These are phyloP conservation scores for Penicillium digitatum DNA, from an alignment of 2,329 filamentous ascomycete species.

Conservation along the genomic window DNA sequence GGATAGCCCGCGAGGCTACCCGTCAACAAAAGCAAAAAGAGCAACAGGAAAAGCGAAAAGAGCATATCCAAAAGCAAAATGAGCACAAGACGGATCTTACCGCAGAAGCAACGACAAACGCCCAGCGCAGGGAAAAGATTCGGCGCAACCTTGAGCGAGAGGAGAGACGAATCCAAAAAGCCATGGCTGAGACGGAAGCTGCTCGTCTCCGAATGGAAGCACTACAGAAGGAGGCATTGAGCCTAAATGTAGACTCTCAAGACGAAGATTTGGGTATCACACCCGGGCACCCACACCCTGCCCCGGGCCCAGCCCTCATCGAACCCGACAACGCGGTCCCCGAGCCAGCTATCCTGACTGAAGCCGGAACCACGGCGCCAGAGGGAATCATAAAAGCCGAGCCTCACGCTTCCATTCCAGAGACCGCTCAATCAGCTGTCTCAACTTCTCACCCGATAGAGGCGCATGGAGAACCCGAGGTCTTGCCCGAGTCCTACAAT, in stretches of 20 bases:
- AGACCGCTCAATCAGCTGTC: not conserved
- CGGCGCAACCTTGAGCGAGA: slow-evolving; percentile 59
- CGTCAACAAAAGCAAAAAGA: slow-evolving; percentile 41
- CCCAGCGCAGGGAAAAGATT: slow-evolving; percentile 41
- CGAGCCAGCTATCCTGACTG: not conserved
- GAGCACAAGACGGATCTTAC: slow-evolving; percentile 24
- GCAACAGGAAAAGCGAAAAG: slow-evolving; percentile 25
- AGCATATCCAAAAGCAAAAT: slow-evolving; percentile 19
- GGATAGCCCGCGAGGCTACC: slow-evolving; percentile 39
- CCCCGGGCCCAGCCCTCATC: not conserved
- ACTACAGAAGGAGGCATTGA: slow-evolving; percentile 25
- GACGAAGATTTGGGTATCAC: not conserved
- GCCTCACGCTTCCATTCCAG: not conserved
- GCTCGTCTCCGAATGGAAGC: slow-evolving; percentile 36
- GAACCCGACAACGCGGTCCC: not conserved
- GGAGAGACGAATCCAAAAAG: slow-evolving; percentile 50
- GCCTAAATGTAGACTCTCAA: slow-evolving; percentile 1
- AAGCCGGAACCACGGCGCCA: not conserved
- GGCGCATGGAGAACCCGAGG: not conserved
- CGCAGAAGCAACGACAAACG: slow-evolving; percentile 34
- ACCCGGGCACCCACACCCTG: not conserved
- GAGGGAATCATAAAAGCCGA: not conserved
- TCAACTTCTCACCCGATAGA: not conserved
- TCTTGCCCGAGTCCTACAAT: not conserved
- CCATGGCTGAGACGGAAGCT: slow-evolving; percentile 42